Evolutionary conservation across 805 yeast genomes (phyloP), one percentile per base, ranked within the genome.

Genomic region (Barnettozyma salicaria): DNA sequence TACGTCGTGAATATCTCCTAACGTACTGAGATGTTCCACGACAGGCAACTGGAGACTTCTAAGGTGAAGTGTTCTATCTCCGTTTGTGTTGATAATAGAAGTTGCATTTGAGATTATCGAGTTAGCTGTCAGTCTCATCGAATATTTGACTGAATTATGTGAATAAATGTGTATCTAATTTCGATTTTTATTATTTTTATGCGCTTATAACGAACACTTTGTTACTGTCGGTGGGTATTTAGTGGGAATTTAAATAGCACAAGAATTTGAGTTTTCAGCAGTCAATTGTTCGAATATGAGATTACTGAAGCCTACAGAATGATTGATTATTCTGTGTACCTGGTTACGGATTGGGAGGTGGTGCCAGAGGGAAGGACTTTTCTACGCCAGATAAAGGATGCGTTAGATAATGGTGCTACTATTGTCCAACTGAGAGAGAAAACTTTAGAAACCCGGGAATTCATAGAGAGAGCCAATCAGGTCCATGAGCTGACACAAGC

Each of bases 401-500:
- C 94, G 0, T 63, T 87, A 23, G 60, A 68, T 5, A 77, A 75
- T 36, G 96, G 96, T 3, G 89, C 75, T 5, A 85, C 95, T 0
- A 47, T 87, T 12, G 80, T 88, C 3, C 97, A 88, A 59, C 63
- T 89, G 36, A 73, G 97, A 34, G 97, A 89, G 53, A 88, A 88
- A 56, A 60, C 72, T 1, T 56, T 77, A 8, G 81, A 74, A 41
- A 86, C 96, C 0, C 64, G 72, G 19, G 79, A 67, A 4, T 87
- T 88, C 54, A 66, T 86, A 17, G 64, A 62, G 27, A 63, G 76
- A 30, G 96, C 95, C 1, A 30, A 49, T 16, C 58, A 60, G 26
- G 72, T 88, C 16, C 86, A 81, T 44, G 62, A 65, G 34, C 46
- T 88, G 32, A 85, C 96, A 24, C 61, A 64, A 25, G 54, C 61